Percentiles rank a stretch among this genome's conserved stretches.
Evolutionary conservation across 164 flowering plant species (phyloP).

Genomic region (Magnolia changhungtana): DNA sequence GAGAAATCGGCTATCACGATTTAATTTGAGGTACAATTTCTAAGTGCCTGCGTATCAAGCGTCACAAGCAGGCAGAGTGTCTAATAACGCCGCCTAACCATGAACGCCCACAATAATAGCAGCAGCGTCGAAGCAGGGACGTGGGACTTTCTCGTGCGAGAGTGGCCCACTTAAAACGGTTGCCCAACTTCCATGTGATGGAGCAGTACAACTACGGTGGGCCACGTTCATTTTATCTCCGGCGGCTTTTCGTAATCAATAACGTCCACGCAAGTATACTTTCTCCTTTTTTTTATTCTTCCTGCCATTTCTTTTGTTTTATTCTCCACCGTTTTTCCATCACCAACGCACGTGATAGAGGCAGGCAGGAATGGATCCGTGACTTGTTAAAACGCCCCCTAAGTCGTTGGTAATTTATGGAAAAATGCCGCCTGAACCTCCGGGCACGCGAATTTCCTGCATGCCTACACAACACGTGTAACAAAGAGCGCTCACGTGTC

Average conservation of each 20-base stretch:
- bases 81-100: too few relatives aligned
- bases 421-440: not conserved
- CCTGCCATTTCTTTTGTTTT: not conserved
- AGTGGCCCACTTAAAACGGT: not conserved
- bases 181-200: constrained; percentile 1
- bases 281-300: not conserved
- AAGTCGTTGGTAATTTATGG: not conserved
- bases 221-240: not conserved
- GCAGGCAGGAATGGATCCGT: constrained; percentile 12
- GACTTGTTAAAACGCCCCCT: constrained; percentile 1
- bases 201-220: not conserved
- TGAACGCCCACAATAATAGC: too few relatives aligned
- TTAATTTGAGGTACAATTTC: too few relatives aligned
- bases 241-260: not conserved
- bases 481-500: too few relatives aligned
- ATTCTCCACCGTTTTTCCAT: not conserved
- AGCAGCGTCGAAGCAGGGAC: not conserved
- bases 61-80: too few relatives aligned
- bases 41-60: too few relatives aligned
- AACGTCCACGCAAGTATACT: not conserved
- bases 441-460: too few relatives aligned
- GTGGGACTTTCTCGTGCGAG: not conserved
- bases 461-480: too few relatives aligned
- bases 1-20: too few relatives aligned
- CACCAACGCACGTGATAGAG: constrained; percentile 8